These are phyloP conservation scores for Plasmodium blacklocki DNA, from an alignment of 169 alveolate species.

Conservation along the genomic window DNA sequence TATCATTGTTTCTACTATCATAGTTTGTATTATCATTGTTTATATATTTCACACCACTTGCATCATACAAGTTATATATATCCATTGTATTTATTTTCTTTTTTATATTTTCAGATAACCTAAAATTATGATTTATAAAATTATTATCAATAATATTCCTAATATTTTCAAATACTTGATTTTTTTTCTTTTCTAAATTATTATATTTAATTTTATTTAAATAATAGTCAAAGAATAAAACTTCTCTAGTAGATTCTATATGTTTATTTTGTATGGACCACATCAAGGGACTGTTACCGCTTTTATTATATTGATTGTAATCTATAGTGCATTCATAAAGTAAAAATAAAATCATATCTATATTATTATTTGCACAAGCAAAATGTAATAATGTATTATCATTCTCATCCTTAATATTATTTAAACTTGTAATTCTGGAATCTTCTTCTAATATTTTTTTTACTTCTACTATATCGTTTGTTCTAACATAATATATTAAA, in stretches of 20 bases:
- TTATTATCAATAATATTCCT: neutral
- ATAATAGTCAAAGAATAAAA: conserved; percentile 78
- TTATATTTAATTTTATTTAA: conserved; percentile 75
- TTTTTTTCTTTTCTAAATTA: conserved; percentile 28
- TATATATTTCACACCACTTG: neutral
- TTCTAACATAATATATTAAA: conserved; percentile 59
- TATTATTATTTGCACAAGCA: conserved; percentile 82
- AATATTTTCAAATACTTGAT: conserved; percentile 50
- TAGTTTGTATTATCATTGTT: too few relatives aligned
- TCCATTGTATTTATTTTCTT: conserved; percentile 44
- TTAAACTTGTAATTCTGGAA: conserved; percentile 35
- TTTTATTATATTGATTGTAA: conserved; percentile 75
- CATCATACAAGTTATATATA: conserved; percentile 27
- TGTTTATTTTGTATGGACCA: conserved; percentile 87
- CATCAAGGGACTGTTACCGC: conserved; percentile 84
- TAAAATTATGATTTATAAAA: conserved; percentile 13
- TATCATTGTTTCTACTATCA: too few relatives aligned
- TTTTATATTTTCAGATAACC: conserved; percentile 12
- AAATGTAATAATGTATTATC: conserved; percentile 82
- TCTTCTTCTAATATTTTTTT: conserved; percentile 45
- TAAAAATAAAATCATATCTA: conserved; percentile 79
- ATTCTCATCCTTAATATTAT: conserved; percentile 71
- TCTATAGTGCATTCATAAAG: conserved; percentile 79
- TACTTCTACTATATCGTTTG: conserved; percentile 49
- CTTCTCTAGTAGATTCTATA: conserved; percentile 76